Evolutionary conservation across 208 protist genomes (phyloP).

Genomic region (Borovskyia barvae): DNA sequence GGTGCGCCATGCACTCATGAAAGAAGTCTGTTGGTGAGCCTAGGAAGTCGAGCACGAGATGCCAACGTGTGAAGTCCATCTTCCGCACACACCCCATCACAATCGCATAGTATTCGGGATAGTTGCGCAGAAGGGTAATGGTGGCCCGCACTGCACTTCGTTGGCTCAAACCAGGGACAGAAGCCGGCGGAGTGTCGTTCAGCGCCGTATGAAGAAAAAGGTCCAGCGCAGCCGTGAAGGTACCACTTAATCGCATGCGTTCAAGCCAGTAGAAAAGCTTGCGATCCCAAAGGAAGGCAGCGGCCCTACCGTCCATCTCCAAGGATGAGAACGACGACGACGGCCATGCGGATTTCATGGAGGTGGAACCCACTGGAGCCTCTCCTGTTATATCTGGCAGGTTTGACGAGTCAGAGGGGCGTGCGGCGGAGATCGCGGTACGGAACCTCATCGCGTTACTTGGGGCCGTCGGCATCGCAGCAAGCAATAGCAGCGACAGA

Average conservation of each 20-base stretch:
- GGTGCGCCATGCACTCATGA: constrained; percentile 61
- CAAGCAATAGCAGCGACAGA: constrained; percentile 37
- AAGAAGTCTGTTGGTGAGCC: constrained; percentile 63
- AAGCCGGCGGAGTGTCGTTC: constrained; percentile 43
- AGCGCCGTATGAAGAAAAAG: constrained; percentile 64
- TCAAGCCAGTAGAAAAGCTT: constrained; percentile 69
- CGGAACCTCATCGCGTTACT: background rate
- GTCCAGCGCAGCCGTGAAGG: constrained; percentile 58
- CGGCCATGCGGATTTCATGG: background rate
- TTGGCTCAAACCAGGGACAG: constrained; percentile 33
- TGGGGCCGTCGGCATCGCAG: constrained; percentile 15
- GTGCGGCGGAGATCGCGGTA: background rate
- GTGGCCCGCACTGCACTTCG: constrained; percentile 39
- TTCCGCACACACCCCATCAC: constrained; percentile 75
- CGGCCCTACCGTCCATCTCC: constrained; percentile 16
- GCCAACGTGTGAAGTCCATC: constrained; percentile 61
- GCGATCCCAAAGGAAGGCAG: constrained; percentile 43
- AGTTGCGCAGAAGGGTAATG: constrained; percentile 57
- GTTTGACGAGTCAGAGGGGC: no score
- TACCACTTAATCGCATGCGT: constrained; percentile 46
- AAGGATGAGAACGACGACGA: background rate
- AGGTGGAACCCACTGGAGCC: background rate
- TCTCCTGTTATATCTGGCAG: no score
- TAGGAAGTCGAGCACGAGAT: constrained; percentile 60
- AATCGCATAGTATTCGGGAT: constrained; percentile 68